phyloP scores from a whole-genome alignment of 306 rosid species.

The Cucurbita maxima region DNA sequence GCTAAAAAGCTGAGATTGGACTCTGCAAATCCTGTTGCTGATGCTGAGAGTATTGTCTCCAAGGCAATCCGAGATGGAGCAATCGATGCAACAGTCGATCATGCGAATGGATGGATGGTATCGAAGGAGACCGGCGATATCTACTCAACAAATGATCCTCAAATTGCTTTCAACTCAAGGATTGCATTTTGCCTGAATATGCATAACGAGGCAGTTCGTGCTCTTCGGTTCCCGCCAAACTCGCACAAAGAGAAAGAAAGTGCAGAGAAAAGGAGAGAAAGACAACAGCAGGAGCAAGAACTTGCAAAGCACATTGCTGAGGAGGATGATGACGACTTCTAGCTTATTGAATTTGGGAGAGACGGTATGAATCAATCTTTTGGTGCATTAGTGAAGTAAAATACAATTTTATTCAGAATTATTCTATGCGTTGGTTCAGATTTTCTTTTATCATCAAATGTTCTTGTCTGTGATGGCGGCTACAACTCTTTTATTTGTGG shows the following conservation, averaged over 20 bases:
- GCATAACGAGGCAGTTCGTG: slow-evolving; percentile 90
- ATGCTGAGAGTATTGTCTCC: slow-evolving; percentile 73
- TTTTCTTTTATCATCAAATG: neutral
- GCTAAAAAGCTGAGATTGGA: slow-evolving; percentile 83
- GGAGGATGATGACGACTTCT: slow-evolving; percentile 44
- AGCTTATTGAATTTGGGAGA: neutral
- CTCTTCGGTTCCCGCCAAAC: slow-evolving; percentile 40
- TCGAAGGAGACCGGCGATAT: slow-evolving; percentile 94
- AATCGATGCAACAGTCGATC: slow-evolving; percentile 53
- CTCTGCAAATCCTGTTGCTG: slow-evolving; percentile 44
- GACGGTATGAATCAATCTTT: neutral
- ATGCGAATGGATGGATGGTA: slow-evolving; percentile 78
- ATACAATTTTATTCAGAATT: neutral
- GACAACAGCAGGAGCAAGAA: slow-evolving; percentile 48
- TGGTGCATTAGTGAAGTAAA: neutral
- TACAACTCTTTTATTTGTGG: neutral
- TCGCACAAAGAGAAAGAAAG: slow-evolving; percentile 44
- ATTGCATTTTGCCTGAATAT: slow-evolving; percentile 89
- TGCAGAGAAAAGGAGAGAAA: slow-evolving; percentile 41
- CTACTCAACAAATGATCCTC: slow-evolving; percentile 83
- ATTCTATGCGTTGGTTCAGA: neutral
- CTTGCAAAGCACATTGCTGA: slow-evolving; percentile 44
- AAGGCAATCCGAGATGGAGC: slow-evolving; percentile 97
- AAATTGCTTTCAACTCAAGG: slow-evolving; percentile 77
- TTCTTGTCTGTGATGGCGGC: neutral